A percentile compares a stretch with the other conserved stretches of the same genome.
These are phyloP conservation scores for Eucalyptus coolabah DNA, from an alignment of 345 rosid species.

Conservation along the genomic window DNA sequence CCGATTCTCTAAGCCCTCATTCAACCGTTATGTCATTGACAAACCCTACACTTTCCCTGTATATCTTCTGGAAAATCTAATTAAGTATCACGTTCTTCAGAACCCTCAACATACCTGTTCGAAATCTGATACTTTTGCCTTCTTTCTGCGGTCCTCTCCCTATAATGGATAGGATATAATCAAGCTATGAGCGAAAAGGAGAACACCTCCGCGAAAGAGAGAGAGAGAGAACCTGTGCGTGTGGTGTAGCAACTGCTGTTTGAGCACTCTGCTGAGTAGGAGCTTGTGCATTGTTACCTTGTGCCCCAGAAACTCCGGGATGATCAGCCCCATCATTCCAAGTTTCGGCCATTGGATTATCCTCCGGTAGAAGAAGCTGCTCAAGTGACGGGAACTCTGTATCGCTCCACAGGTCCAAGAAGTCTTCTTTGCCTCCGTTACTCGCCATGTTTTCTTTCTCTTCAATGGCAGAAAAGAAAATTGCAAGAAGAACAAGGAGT, in stretches of 20 bases:
- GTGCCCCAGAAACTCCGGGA: not conserved
- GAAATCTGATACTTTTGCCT: not conserved
- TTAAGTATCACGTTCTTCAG: not conserved
- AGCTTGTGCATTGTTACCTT: not conserved
- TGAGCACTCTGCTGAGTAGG: not conserved
- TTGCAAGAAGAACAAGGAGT: not conserved
- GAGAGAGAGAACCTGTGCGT: not conserved
- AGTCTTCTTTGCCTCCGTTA: not conserved
- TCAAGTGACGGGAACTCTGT: not conserved
- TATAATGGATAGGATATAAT: not conserved
- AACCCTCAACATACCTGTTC: not conserved
- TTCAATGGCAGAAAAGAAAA: not conserved
- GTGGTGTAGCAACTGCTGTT: not conserved
- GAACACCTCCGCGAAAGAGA: not conserved
- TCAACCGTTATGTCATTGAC: not conserved
- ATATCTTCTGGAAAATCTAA: not conserved
- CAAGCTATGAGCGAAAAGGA: not conserved
- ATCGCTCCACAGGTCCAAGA: not conserved
- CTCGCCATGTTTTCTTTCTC: not conserved
- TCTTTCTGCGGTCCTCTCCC: not conserved
- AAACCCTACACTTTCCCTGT: not conserved
- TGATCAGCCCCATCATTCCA: not conserved
- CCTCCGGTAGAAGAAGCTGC: not conserved
- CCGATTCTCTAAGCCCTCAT: not conserved
- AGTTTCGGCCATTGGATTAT: not conserved